phyloP scores from a whole-genome alignment of 2,329 filamentous ascomycete species.

The Didymella segeticola region DNA sequence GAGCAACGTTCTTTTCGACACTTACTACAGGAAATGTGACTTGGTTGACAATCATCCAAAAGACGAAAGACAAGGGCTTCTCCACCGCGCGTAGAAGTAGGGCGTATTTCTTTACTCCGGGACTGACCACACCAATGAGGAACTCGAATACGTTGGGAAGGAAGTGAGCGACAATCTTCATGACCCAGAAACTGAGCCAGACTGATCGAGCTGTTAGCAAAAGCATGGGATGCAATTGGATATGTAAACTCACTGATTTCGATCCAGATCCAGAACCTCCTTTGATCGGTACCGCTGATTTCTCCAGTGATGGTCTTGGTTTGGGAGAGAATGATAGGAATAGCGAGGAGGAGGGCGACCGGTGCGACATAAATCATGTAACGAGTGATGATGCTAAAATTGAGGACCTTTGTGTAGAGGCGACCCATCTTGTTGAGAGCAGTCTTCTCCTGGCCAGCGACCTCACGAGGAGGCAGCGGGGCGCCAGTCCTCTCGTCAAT shows the following conservation, averaged over 20 bases:
- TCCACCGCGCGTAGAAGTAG: constrained; percentile 65
- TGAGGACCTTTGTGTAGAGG: constrained; percentile 66
- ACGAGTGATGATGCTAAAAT: constrained; percentile 68
- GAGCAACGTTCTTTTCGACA: background rate
- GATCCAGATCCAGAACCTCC: constrained; percentile 70
- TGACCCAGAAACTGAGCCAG: constrained; percentile 68
- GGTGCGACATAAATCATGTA: constrained; percentile 70
- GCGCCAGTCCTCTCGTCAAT: constrained; percentile 41
- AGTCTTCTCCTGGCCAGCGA: constrained; percentile 59
- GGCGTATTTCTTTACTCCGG: constrained; percentile 69
- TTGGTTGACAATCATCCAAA: constrained; percentile 66
- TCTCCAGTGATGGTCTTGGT: constrained; percentile 48
- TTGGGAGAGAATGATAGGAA: constrained; percentile 69
- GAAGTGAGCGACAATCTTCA: constrained; percentile 65
- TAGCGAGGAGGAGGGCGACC: constrained; percentile 62
- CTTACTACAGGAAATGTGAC: constrained; percentile 65
- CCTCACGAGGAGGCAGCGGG: constrained; percentile 39
- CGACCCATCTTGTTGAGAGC: constrained; percentile 64
- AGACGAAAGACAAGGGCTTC: constrained; percentile 65
- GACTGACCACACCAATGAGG: constrained; percentile 67
- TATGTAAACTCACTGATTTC: constrained; percentile 58
- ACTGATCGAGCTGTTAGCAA: constrained; percentile 42
- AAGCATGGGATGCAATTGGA: background rate
- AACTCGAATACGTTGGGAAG: constrained; percentile 67
- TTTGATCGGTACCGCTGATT: constrained; percentile 63